Evolutionary conservation across 768 basidiomycete genomes (phyloP).

Genomic region (Pleurotus eryngii): DNA sequence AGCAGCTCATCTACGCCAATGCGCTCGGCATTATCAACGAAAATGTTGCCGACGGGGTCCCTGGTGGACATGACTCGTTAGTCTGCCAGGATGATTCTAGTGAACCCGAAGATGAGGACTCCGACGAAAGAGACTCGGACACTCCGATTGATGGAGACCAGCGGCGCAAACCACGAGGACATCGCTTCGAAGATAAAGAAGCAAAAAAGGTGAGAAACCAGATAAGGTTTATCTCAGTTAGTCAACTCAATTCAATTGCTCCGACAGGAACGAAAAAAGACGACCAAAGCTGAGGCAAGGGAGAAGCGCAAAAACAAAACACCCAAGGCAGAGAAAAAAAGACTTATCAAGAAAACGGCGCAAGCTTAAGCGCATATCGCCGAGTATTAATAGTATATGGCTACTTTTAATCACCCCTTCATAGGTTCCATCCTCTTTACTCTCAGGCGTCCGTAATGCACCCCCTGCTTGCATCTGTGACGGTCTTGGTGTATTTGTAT

Average conservation of each 20-base stretch:
- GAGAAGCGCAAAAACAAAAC: constrained; percentile 92
- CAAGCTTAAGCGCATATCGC: constrained; percentile 9
- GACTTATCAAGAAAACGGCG: constrained; percentile 62
- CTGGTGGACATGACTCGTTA: constrained; percentile 13
- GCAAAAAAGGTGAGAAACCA: constrained; percentile 70
- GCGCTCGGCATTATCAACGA: constrained; percentile 75
- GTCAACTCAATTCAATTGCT: constrained; percentile 2
- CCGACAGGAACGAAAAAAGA: constrained; percentile 85
- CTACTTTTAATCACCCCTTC: neutral
- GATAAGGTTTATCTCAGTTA: neutral
- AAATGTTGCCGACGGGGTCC: constrained; percentile 12
- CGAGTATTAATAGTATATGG: neutral
- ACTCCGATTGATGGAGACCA: constrained; percentile 24
- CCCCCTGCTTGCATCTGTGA: constrained; percentile 88
- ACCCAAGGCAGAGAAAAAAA: constrained; percentile 94
- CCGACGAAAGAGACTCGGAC: constrained; percentile 28
- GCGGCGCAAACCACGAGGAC: constrained; percentile 73
- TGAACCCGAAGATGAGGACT: constrained; percentile 23
- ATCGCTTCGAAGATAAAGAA: constrained; percentile 89
- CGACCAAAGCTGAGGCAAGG: constrained; percentile 78
- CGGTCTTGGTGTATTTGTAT: constrained; percentile 86
- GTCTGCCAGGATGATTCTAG: constrained; percentile 18
- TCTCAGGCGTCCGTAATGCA: constrained; percentile 83
- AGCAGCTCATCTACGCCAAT: constrained; percentile 80
- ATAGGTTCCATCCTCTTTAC: neutral